Conservation (phyloP, 352 stramenopile species). For the Pelagophyceae sp. region DNA sequence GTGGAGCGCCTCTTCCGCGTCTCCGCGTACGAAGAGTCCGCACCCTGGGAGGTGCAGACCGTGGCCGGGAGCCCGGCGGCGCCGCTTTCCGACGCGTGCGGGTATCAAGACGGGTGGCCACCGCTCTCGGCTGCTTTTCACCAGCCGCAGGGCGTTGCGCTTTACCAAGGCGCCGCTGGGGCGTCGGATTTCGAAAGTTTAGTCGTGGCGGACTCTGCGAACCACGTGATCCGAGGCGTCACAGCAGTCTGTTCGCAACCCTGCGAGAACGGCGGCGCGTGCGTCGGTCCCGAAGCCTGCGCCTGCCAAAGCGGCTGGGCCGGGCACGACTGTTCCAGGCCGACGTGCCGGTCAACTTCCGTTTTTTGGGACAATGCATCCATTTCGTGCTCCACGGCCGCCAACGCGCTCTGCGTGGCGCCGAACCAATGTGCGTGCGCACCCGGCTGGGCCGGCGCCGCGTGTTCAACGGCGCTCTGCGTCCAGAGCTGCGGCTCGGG, state of each 20-base stretch:
- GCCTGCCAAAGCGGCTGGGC: conserved; percentile 69
- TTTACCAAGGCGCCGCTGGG: conserved; percentile 53
- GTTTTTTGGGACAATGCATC: not conserved
- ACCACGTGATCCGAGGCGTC: conserved; percentile 79
- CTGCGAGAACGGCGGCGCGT: conserved; percentile 86
- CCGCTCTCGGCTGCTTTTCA: conserved; percentile 51
- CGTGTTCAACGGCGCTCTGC: conserved; percentile 68
- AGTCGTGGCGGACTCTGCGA: conserved; percentile 80
- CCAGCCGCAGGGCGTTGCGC: conserved; percentile 51
- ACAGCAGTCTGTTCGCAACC: conserved; percentile 76
- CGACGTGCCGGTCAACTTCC: conserved; percentile 27
- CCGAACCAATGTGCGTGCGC: conserved; percentile 80
- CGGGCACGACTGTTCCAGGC: conserved; percentile 73
- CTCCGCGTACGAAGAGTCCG: conserved; percentile 36
- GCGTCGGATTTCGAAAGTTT: conserved; percentile 48
- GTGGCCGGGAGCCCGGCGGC: conserved; percentile 69
- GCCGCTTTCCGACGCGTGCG: conserved; percentile 67
- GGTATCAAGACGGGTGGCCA: conserved; percentile 67
- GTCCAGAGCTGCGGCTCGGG: conserved; percentile 73
- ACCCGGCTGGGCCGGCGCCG: conserved; percentile 69
- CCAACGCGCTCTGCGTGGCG: conserved; percentile 70
- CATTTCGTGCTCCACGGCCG: conserved; percentile 40
- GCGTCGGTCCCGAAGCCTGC: conserved; percentile 70
- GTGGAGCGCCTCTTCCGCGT: conserved; percentile 29
- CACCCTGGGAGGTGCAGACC: conserved; percentile 69